These are phyloP conservation scores for Vaccinium vitisidaea DNA, from an alignment of 148 eudicot species.

Conservation along the genomic window DNA sequence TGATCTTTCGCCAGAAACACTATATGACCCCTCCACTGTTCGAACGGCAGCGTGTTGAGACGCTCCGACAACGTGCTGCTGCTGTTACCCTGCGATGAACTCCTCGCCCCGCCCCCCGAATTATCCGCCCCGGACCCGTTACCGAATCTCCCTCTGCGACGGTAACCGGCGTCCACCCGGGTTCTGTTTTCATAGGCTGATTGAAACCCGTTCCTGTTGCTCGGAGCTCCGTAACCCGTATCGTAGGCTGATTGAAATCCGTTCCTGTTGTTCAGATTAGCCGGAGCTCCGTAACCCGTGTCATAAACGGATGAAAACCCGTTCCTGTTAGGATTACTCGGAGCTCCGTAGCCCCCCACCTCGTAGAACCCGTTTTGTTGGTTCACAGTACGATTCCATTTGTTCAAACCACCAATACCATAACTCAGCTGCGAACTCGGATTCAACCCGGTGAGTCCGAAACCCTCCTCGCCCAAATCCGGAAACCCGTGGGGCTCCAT, in stretches of 20 bases:
- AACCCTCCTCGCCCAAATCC: not conserved
- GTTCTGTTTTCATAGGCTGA: not conserved
- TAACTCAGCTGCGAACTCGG: not conserved
- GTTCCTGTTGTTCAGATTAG: not conserved
- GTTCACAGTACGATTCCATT: no score
- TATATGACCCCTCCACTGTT: constrained; percentile 23
- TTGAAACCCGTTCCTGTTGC: not conserved
- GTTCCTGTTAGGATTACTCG: not conserved
- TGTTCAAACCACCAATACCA: not conserved
- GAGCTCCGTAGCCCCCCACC: no score
- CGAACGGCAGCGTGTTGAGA: not conserved
- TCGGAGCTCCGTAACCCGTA: not conserved
- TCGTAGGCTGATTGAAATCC: not conserved
- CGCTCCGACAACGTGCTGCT: not conserved
- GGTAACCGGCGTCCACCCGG: not conserved
- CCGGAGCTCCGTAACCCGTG: not conserved
- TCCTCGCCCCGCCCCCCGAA: not conserved
- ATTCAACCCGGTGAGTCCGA: not conserved
- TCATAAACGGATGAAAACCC: not conserved
- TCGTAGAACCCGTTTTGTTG: no score
- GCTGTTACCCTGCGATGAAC: not conserved
- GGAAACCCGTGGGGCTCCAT: not conserved
- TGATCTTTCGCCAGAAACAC: constrained; percentile 25
- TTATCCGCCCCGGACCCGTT: not conserved
- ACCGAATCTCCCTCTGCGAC: not conserved